Evolutionary conservation across 2,329 filamentous ascomycete genomes (phyloP).

Genomic region (Dichotomopilus funicola): DNA sequence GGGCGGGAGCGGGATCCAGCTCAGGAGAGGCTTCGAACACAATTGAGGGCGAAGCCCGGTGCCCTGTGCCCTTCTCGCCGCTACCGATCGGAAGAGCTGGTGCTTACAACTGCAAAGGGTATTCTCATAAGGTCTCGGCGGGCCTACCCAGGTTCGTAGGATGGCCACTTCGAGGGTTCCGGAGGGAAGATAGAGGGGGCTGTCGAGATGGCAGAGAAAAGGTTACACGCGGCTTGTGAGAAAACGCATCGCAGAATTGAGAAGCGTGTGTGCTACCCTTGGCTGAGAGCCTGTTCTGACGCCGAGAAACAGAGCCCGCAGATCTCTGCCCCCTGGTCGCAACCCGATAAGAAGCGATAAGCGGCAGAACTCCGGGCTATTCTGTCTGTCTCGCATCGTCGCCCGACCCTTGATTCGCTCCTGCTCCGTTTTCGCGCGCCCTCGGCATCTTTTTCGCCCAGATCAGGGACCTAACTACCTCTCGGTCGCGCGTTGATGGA

Average conservation of each 20-base stretch:
- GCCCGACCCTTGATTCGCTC: not conserved
- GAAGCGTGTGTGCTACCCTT: constrained; percentile 1
- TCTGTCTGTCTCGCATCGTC: not conserved
- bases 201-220: not conserved
- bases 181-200: not conserved
- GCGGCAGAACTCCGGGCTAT: constrained; percentile 19
- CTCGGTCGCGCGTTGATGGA: too few relatives aligned
- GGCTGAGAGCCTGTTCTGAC: constrained; percentile 6
- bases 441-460: too few relatives aligned
- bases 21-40: constrained; percentile 11
- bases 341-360: constrained; percentile 21
- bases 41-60: not conserved
- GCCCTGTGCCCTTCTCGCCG: too few relatives aligned
- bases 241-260: constrained; percentile 8
- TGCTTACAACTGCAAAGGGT: constrained; percentile 20
- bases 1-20: not conserved
- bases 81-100: constrained; percentile 8
- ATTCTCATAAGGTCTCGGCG: constrained; percentile 15
- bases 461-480: too few relatives aligned
- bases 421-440: not conserved
- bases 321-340: constrained; percentile 21
- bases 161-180: not conserved
- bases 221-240: constrained; percentile 3
- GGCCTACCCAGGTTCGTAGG: not conserved
- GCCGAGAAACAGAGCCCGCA: constrained; percentile 12